These are phyloP conservation scores for Saturnispora diversa DNA, from an alignment of 805 yeast genomes.

Conservation along the genomic window DNA sequence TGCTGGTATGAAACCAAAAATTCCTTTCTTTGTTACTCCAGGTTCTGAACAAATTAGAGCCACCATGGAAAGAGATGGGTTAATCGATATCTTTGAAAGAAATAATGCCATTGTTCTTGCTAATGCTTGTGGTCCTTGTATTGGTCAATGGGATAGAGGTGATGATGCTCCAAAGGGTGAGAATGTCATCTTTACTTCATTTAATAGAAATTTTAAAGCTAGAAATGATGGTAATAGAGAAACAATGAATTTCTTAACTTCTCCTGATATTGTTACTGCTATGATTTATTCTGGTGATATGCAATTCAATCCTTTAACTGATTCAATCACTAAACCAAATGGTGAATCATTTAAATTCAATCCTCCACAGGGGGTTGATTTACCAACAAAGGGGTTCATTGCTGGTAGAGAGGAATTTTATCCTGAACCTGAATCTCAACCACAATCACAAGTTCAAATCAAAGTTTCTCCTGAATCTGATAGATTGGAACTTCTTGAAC, in stretches of 20 bases:
- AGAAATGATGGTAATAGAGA: conserved; percentile 98
- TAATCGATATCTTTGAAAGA: conserved; percentile 77
- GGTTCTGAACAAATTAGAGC: conserved; percentile 99
- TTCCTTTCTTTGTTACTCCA: conserved; percentile 90
- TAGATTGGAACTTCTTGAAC: conserved; percentile 84
- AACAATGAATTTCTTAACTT: conserved; percentile 93
- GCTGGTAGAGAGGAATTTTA: conserved; percentile 61
- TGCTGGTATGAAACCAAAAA: conserved; percentile 87
- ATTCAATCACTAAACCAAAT: conserved; percentile 75
- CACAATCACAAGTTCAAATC: conserved; percentile 43
- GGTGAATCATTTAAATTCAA: conserved; percentile 86
- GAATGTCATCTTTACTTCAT: conserved; percentile 94
- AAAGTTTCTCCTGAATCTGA: conserved; percentile 76
- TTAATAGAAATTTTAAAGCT: conserved; percentile 96
- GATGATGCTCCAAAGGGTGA: conserved; percentile 85
- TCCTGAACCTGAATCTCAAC: conserved; percentile 49
- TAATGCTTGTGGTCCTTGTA: conserved; percentile 99
- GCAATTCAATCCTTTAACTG: conserved; percentile 93
- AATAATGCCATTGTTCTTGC: conserved; percentile 93
- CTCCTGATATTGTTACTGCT: conserved; percentile 94
- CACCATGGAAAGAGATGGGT: conserved; percentile 94
- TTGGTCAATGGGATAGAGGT: conserved; percentile 96
- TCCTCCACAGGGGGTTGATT: conserved; percentile 85
- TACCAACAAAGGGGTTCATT: conserved; percentile 86
- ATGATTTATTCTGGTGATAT: conserved; percentile 94